Conservation (phyloP, 108 stramenopile species). For the Pseudonitzschia delicatissima region DNA sequence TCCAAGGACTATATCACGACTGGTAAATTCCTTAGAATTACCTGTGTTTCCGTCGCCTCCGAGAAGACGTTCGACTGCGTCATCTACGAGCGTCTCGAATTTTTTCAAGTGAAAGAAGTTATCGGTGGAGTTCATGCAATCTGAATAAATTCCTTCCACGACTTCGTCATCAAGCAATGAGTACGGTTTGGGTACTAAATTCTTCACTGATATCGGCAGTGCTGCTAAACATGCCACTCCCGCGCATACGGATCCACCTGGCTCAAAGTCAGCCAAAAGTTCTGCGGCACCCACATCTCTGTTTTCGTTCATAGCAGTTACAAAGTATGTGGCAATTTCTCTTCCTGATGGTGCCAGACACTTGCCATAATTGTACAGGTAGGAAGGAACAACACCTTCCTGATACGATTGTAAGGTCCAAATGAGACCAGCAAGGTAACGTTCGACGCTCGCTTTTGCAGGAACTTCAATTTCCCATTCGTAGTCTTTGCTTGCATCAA, state of each 20-base stretch:
- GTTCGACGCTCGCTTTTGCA: constrained; percentile 45
- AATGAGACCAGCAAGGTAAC: constrained; percentile 74
- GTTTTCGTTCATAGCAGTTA: constrained; percentile 23
- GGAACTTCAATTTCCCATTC: constrained; percentile 31
- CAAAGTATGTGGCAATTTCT: constrained; percentile 41
- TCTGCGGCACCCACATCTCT: constrained; percentile 20
- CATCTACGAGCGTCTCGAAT: constrained; percentile 51
- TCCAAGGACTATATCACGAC: constrained; percentile 37
- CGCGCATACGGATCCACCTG: constrained; percentile 47
- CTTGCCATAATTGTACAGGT: constrained; percentile 73
- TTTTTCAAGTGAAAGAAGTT: constrained; percentile 57
- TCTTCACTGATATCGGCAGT: constrained; percentile 61
- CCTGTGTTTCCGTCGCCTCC: neutral
- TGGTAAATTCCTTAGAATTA: neutral
- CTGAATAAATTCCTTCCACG: constrained; percentile 62
- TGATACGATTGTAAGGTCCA: constrained; percentile 87
- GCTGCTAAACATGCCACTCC: constrained; percentile 76
- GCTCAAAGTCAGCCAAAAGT: constrained; percentile 17
- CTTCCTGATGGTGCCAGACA: constrained; percentile 49
- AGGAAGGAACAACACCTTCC: constrained; percentile 70
- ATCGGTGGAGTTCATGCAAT: constrained; percentile 52
- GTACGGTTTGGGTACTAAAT: constrained; percentile 72
- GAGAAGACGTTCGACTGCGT: constrained; percentile 14
- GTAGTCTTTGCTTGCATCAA: constrained; percentile 23
- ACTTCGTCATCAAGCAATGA: constrained; percentile 39